Percentiles rank a stretch among this genome's conserved stretches.
Evolutionary conservation across 2,329 filamentous ascomycete species (phyloP).

Genomic region (Fusarium keratoplasticum): DNA sequence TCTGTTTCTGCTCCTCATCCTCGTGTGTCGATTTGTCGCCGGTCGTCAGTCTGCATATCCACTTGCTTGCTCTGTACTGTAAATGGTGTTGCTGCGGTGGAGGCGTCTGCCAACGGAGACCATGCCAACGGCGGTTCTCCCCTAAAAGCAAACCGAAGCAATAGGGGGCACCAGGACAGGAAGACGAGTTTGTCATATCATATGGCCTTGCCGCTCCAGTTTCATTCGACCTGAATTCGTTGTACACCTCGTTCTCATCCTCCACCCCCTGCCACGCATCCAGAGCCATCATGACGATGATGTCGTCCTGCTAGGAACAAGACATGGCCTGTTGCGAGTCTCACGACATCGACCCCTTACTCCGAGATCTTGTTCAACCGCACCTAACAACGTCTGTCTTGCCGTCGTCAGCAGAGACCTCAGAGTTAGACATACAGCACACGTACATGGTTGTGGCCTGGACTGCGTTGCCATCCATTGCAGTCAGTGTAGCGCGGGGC

Average conservation of each 20-base stretch:
- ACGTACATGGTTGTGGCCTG: slow-evolving; percentile 33
- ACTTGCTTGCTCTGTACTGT: slow-evolving; percentile 29
- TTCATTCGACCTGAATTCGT: slow-evolving; percentile 5
- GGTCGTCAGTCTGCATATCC: slow-evolving; percentile 23
- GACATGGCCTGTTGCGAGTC: slow-evolving; percentile 18
- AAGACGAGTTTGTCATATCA: slow-evolving; percentile 22
- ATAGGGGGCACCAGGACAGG: slow-evolving; percentile 13
- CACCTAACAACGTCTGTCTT: slow-evolving; percentile 21
- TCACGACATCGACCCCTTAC: slow-evolving; percentile 31
- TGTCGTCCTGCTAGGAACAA: slow-evolving; percentile 30
- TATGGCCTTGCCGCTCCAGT: slow-evolving; percentile 12
- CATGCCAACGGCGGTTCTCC: slow-evolving; percentile 33
- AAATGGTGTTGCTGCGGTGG: slow-evolving; percentile 37
- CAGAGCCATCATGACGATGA: slow-evolving; percentile 24
- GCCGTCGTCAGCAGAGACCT: slow-evolving; percentile 18
- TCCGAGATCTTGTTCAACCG: slow-evolving; percentile 34
- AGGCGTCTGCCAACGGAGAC: slow-evolving; percentile 32
- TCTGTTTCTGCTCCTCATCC: slow-evolving; percentile 2
- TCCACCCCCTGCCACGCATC: slow-evolving; percentile 15
- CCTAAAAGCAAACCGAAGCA: slow-evolving; percentile 18
- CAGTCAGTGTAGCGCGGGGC: slow-evolving; percentile 31
- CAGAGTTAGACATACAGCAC: slow-evolving; percentile 10
- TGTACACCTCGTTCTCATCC: background rate
- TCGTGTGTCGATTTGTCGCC: slow-evolving; percentile 3
- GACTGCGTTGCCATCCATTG: slow-evolving; percentile 24